Base-by-base conservation (phyloP, 805 yeast genomes). In the Starmerella stellata region DNA sequence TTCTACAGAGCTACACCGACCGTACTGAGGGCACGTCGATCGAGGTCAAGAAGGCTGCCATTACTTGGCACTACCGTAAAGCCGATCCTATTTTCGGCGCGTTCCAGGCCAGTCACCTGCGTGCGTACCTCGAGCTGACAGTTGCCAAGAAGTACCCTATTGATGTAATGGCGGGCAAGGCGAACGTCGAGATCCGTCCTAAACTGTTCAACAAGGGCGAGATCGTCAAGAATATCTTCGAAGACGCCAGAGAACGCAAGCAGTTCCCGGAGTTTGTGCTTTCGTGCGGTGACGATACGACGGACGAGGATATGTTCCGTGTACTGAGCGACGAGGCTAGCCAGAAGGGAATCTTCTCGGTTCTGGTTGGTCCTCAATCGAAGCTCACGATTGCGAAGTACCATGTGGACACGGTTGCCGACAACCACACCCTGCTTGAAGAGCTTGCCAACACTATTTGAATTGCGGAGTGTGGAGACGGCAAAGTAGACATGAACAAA, bases 51-150 rank as follows among this genome's bases (percentile, higher is more conserved):
- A 75, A 82, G 51, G 94, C 87, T 15, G 96, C 98, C 1, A 60
- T 90, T 38, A 87, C 96, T 1, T 90, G 99, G 99, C 99, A 90
- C 59, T 90, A 87, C 56, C 72, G 99, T 50, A 69, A 92, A 38
- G 72, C 94, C 1, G 98, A 85, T 51, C 96, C 96, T 0, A 94
- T 78, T 44, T 69, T 82, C 48, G 99, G 98, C 23, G 72, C 67
- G 33, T 87, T 70, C 61, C 93, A 82, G 59, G 92, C 95, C 0
- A 62, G 69, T 14, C 72, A 75, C 54, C 69, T 90, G 52, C 69
- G 75, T 44, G 65, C 73, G 18, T 76, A 75, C 43, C 59, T 90
- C 45, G 62, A 66, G 42, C 63, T 61, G 15, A 67, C 75, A 1
- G 69, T 85, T 9, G 78, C 70, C 2, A 59, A 57, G 21, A 68